Evolutionary conservation across 345 rosid genomes (phyloP), one percentile per base, ranked within the genome.

Genomic region (Carallia brachiata): DNA sequence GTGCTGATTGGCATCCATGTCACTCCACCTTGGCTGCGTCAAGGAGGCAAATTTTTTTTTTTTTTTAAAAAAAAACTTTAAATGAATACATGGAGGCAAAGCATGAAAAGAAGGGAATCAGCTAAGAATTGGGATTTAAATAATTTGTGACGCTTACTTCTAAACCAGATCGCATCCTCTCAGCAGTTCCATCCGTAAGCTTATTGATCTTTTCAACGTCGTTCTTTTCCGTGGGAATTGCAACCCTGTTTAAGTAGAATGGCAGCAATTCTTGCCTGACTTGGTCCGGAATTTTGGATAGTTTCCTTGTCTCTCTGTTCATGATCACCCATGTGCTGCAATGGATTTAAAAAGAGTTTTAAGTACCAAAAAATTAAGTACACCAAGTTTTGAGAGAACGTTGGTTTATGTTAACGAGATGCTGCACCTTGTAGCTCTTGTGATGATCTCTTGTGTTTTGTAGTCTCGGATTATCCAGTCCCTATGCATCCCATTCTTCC

Each of bases 281-380:
- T 62, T 73, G 63, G 6, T 68, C 58, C 18, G 77, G 77, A 32
- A 73, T 73, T 73, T 67, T 73, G 6, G 72, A 73, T 6, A 73
- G 68, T 52, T 62, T 73, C 67, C 77, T 67, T 18, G 72, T 73
- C 61, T 67, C 72, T 61, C 63, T 73, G 54, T 73, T 73, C 77
- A 73, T 73, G 6, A 67, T 68, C 72, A 73, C 77, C 77, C 77
- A 73, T 52, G 77, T 73, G 63, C 77, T 73, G 67, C 56, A 72
- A 23, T 30, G 17, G 36, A 48, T 18, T 27, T 32, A 60, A 40
- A 31, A 61, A 23, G 44, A 54, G 23, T 23, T 23, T 23, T 23
- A 23, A 23, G 23, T 23, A 23, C 23, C 23, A 23, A 23, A 23
- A 23, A 23, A 39, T 47, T 58, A n/a, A 54, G 36, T 27, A 6